Evolutionary conservation across 164 flowering plant species (phyloP).

Genomic region (Stephania cephalantha): DNA sequence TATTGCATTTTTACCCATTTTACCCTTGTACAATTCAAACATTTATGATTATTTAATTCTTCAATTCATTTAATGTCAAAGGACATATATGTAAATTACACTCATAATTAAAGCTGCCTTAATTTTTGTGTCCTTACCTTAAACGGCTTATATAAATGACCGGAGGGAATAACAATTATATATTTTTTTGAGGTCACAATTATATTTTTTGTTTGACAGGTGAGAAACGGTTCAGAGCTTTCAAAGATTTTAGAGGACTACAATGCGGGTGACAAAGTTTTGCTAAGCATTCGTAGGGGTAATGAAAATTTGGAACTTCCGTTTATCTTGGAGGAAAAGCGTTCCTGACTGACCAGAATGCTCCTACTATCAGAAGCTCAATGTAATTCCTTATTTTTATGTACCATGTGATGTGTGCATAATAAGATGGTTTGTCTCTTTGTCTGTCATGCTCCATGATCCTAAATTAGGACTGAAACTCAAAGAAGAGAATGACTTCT

Average conservation of each 20-base stretch:
- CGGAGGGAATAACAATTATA: too few species aligned
- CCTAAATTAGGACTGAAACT: background rate
- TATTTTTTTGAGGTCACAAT: too few species aligned
- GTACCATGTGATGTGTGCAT: background rate
- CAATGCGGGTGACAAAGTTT: slow-evolving; percentile 57
- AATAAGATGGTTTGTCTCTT: background rate
- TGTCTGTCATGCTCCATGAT: background rate
- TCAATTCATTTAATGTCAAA: too few species aligned
- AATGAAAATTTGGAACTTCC: slow-evolving; percentile 55
- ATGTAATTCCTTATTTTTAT: background rate
- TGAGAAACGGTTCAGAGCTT: slow-evolving; percentile 66
- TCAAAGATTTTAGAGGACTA: slow-evolving; percentile 68
- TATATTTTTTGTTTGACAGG: slow-evolving; percentile 35
- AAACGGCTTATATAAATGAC: too few species aligned
- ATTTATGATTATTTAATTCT: too few species aligned
- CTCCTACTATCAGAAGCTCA: background rate
- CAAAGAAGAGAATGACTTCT: too few species aligned
- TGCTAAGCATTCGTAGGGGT: slow-evolving; percentile 58
- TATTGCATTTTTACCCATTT: too few species aligned
- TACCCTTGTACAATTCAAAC: too few species aligned
- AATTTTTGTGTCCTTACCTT: too few species aligned
- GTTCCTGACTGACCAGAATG: slow-evolving; percentile 13
- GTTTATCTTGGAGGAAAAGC: slow-evolving; percentile 52
- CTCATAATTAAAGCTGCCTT: too few species aligned
- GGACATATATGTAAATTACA: too few species aligned